These are phyloP conservation scores for Ormosia semicastrata DNA, from an alignment of 306 rosid genomes.

Conservation along the genomic window DNA sequence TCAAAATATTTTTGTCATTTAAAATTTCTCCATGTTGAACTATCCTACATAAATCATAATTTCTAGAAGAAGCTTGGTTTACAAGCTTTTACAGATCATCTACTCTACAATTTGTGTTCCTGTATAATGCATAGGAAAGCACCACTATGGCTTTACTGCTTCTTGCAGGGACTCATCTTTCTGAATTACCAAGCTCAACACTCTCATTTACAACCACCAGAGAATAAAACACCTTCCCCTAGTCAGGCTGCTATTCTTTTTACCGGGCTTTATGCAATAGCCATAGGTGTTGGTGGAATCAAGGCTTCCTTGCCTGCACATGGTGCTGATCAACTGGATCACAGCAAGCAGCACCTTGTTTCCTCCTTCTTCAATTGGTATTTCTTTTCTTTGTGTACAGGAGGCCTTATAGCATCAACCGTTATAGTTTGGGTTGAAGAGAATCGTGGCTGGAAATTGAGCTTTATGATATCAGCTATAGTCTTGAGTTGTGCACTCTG, in stretches of 20 bases:
- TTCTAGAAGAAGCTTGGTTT: no score
- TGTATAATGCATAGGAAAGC: no score
- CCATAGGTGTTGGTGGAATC: constrained; percentile 36
- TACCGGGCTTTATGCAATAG: constrained; percentile 32
- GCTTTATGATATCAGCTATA: constrained; percentile 16
- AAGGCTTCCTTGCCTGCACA: constrained; percentile 40
- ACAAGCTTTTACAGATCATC: no score
- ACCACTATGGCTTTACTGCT: no score
- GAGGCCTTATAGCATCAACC: constrained; percentile 31
- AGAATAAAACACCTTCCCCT: not conserved
- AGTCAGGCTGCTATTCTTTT: constrained; percentile 26
- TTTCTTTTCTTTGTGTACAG: constrained; percentile 30
- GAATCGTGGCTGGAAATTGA: constrained; percentile 37
- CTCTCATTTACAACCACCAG: not conserved
- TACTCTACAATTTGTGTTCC: no score
- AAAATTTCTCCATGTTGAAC: no score
- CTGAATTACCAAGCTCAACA: constrained; percentile 36
- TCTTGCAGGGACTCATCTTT: constrained; percentile 25
- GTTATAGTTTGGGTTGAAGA: constrained; percentile 45
- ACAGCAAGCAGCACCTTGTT: constrained; percentile 26
- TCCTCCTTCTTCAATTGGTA: constrained; percentile 49
- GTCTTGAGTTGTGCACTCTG: constrained; percentile 14
- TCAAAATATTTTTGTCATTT: no score
- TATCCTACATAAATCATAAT: no score
- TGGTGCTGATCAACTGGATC: constrained; percentile 48